Conservation (phyloP, 2,329 filamentous ascomycete species). For the Monosporascus cannonballus region DNA sequence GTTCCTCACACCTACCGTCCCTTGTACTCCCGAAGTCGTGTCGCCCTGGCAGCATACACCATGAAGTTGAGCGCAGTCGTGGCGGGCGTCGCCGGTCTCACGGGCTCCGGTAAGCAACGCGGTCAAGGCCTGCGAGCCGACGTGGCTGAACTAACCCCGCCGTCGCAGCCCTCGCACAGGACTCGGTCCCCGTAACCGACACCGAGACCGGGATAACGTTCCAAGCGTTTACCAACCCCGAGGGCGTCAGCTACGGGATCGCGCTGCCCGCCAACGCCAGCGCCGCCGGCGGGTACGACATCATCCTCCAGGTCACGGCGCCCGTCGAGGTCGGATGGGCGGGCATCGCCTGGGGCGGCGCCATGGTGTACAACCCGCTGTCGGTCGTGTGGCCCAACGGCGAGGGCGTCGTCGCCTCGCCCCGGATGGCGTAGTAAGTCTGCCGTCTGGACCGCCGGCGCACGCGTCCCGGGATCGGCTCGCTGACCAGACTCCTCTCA, state of each 20-base stretch:
- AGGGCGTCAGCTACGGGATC: slow-evolving; percentile 24
- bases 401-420: slow-evolving; percentile 29
- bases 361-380: slow-evolving; percentile 36
- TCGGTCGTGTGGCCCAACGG: slow-evolving; percentile 35
- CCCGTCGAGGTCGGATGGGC: slow-evolving; percentile 33
- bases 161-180: slow-evolving; percentile 22
- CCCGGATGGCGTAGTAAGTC: slow-evolving; percentile 34
- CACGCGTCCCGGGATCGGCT: neutral
- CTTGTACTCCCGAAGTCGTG: neutral
- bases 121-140: neutral
- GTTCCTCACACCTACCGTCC: neutral
- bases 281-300: slow-evolving; percentile 28
- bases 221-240: slow-evolving; percentile 32
- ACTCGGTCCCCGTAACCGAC: slow-evolving; percentile 29
- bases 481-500: slow-evolving; percentile 9
- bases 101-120: slow-evolving; percentile 23
- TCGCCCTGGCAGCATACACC: slow-evolving; percentile 7
- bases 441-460: neutral
- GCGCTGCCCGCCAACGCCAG: slow-evolving; percentile 28
- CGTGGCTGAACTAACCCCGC: slow-evolving; percentile 4
- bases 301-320: slow-evolving; percentile 31
- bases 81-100: slow-evolving; percentile 21
- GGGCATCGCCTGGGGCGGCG: slow-evolving; percentile 35
- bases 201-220: slow-evolving; percentile 37
- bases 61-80: slow-evolving; percentile 27